Evolutionary conservation across 2,329 filamentous ascomycete genomes (phyloP).

Genomic region (Exophiala calicioides): DNA sequence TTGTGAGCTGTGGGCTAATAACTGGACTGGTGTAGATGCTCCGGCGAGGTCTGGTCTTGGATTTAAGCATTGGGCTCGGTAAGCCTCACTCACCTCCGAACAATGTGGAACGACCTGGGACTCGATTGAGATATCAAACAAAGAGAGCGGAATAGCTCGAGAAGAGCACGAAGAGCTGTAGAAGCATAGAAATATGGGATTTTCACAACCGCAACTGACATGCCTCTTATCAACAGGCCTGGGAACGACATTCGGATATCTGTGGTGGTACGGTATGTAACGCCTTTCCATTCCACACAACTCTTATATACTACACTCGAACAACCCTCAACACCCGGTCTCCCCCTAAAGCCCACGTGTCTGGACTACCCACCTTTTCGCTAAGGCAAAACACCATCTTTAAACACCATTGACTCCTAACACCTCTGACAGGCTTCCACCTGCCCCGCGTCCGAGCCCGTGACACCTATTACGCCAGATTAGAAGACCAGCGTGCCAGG

Average conservation of each 20-base stretch:
- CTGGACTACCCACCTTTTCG: background rate
- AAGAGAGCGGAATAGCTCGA: background rate
- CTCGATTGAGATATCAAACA: background rate
- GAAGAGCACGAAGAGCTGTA: slow-evolving; percentile 5
- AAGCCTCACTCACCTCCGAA: slow-evolving; percentile 40
- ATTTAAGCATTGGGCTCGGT: slow-evolving; percentile 67
- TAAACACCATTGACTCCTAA: background rate
- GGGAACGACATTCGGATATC: slow-evolving; percentile 63
- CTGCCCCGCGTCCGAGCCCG: slow-evolving; percentile 64
- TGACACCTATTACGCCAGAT: slow-evolving; percentile 64
- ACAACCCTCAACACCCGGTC: no score
- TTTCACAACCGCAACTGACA: no score
- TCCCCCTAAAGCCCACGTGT: no score
- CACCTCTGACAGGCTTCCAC: slow-evolving; percentile 55
- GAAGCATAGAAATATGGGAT: slow-evolving; percentile 4
- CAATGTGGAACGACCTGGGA: no score
- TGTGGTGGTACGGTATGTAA: slow-evolving; percentile 66
- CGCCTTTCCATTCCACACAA: slow-evolving; percentile 4
- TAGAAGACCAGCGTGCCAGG: slow-evolving; percentile 61
- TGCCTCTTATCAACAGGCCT: no score
- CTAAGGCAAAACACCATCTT: background rate
- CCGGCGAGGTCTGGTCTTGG: slow-evolving; percentile 64
- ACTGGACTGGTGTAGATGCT: slow-evolving; percentile 55
- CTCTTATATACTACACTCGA: no score
- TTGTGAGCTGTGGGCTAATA: no score